Evolutionary conservation across 1,284 basidiomycete species (phyloP).

Genomic region (Termitomyces sp.): DNA sequence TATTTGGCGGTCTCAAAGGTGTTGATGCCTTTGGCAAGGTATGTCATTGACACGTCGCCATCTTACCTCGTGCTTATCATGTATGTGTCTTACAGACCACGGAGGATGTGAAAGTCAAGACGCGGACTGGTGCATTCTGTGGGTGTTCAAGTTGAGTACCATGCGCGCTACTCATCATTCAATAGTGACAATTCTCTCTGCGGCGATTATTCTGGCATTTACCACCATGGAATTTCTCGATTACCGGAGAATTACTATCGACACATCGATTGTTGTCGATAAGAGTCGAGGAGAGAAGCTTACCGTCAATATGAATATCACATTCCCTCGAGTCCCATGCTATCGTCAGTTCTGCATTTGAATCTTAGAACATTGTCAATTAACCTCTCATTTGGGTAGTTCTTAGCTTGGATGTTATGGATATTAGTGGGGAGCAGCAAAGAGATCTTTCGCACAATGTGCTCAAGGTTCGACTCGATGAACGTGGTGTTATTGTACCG

Average conservation of each 20-base stretch:
- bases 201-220: conserved; percentile 88
- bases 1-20: conserved; percentile 71
- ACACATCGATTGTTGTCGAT: conserved; percentile 91
- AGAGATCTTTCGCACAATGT: conserved; percentile 89
- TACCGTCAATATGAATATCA: conserved; percentile 88
- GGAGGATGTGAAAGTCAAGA: conserved; percentile 98
- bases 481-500: conserved; percentile 56
- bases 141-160: conserved; percentile 30
- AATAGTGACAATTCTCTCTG: conserved; percentile 87
- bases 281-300: conserved; percentile 91
- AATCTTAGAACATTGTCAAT: not conserved
- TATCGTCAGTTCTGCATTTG: conserved; percentile 64
- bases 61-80: not conserved
- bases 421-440: conserved; percentile 95
- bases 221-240: conserved; percentile 94
- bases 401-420: conserved; percentile 94
- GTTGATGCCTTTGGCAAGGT: conserved; percentile 99
- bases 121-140: conserved; percentile 88
- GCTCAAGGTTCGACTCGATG: conserved; percentile 74
- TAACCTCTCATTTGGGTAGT: conserved; percentile 44
- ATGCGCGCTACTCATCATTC: not conserved
- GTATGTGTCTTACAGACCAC: conserved; percentile 55
- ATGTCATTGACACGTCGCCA: conserved; percentile 21
- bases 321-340: conserved; percentile 96
- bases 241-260: conserved; percentile 82